Evolutionary conservation across 2,329 filamentous ascomycete species (phyloP).

Genomic region (Celoporthe dispersa): DNA sequence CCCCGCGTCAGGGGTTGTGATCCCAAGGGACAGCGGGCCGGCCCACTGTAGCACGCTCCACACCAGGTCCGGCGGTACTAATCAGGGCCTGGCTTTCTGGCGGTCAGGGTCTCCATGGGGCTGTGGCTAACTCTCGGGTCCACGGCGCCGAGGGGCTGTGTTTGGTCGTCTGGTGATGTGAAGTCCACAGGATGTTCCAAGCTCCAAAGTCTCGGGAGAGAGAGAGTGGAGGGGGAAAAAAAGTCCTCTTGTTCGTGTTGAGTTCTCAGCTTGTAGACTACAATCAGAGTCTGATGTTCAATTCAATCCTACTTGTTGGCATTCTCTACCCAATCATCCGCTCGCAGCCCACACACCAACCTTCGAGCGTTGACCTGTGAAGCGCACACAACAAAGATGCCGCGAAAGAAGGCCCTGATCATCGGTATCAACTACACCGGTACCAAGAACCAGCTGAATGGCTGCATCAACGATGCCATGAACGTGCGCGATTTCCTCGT

Average conservation of each 20-base stretch:
- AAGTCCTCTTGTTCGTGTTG: not conserved
- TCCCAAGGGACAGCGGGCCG: conserved; percentile 1
- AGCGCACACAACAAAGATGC: conserved; percentile 29
- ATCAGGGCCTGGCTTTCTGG: not conserved
- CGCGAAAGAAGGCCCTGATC: conserved; percentile 41
- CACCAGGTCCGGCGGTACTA: too few species aligned
- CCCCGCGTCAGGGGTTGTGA: not conserved
- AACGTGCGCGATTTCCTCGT: conserved; percentile 45
- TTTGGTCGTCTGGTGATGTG: not conserved
- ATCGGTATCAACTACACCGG: conserved; percentile 65
- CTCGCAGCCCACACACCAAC: not conserved
- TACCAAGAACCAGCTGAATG: conserved; percentile 59
- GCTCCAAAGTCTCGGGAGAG: not conserved
- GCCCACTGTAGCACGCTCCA: conserved; percentile 8
- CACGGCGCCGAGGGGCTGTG: conserved; percentile 13
- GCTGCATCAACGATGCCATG: conserved; percentile 52
- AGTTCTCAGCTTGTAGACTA: not conserved
- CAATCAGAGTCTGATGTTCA: not conserved
- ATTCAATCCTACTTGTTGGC: not conserved
- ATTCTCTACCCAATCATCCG: not conserved
- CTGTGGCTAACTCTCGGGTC: not conserved
- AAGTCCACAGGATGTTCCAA: not conserved
- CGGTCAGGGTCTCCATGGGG: conserved; percentile 16
- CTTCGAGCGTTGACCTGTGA: not conserved
- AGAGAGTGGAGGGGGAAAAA: not conserved